These are phyloP conservation scores for Wickerhamiella vanderwaltii DNA, from an alignment of 805 yeast species.

Conservation along the genomic window DNA sequence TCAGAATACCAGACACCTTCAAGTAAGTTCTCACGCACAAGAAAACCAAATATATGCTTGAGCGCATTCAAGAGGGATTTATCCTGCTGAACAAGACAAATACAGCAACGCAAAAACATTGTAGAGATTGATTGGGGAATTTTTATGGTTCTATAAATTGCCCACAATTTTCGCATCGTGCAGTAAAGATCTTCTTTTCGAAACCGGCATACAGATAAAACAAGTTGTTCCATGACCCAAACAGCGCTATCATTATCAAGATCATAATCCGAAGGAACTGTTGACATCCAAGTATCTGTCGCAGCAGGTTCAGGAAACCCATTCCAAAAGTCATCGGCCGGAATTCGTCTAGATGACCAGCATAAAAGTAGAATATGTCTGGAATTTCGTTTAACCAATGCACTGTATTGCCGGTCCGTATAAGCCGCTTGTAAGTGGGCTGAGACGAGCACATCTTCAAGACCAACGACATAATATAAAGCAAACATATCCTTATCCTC, in stretches of 20 bases:
- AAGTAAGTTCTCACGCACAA: neutral
- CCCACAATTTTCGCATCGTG: slow-evolving; percentile 1
- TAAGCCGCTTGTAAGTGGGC: neutral
- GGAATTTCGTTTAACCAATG: neutral
- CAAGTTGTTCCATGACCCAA: slow-evolving; percentile 10
- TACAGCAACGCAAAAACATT: neutral
- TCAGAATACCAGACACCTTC: neutral
- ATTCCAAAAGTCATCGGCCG: neutral
- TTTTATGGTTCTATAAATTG: neutral
- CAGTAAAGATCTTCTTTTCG: neutral
- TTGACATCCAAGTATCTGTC: neutral
- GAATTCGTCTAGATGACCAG: neutral
- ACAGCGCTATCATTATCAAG: neutral
- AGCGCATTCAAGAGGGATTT: neutral
- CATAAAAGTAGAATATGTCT: neutral
- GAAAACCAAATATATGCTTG: neutral
- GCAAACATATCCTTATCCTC: slow-evolving; percentile 3
- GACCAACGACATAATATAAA: neutral
- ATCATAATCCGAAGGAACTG: neutral
- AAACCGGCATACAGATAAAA: neutral
- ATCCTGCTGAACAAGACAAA: slow-evolving; percentile 1
- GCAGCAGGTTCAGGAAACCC: neutral
- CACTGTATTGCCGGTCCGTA: neutral
- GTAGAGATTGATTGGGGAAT: neutral
- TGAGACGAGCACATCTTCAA: neutral